Base-by-base conservation (phyloP, 768 basidiomycete genomes). In the Lentinula edodes region DNA sequence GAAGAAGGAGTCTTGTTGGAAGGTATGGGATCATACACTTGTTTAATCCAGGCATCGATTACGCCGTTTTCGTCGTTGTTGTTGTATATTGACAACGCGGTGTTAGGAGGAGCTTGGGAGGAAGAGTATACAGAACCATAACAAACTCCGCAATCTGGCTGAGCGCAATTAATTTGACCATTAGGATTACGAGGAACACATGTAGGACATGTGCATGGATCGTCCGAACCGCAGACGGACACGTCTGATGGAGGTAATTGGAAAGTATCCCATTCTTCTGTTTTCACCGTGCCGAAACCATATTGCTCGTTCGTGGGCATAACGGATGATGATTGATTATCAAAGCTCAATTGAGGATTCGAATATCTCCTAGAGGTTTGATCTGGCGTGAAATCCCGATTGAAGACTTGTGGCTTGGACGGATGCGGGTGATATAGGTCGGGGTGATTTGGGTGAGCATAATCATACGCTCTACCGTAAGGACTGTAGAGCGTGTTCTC, bases 401-500 rank as follows among this genome's bases (percentile, higher is more conserved):
- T 34, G 4, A 67, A 64, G 52, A 65, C 63, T 34, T 18, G 10
- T 46, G 42, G 13, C 28, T 60, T 38, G 39, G 32, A 35, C 20
- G 28, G 48, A 39, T 64, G 68, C 46, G 64, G 67, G n/a, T 39
- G 53, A 56, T 42, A 41, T 10, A 28, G 55, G 9, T 56, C 41
- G 66, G 69, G 67, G 63, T 69, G 61, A 35, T 64, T 23, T 65
- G 67, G 71, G 54, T 74, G 74, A 55, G 72, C 64, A 6, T 76
- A 72, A 56, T 84, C 88, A 64, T 89, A 85, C 10, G 87, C 86
- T 28, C 87, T 80, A n/a, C 82, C 82, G 61, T 91, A 91, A 0
- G 90, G 90, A 56, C 85, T 87, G 69, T 78, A 89, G 41, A 48
- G 46, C 46, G 35, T 20, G 53, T 43, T 28, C 10, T 56, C 38